Base-by-base conservation (phyloP, 73 alveolate species). In the Uronychia binucleata region DNA sequence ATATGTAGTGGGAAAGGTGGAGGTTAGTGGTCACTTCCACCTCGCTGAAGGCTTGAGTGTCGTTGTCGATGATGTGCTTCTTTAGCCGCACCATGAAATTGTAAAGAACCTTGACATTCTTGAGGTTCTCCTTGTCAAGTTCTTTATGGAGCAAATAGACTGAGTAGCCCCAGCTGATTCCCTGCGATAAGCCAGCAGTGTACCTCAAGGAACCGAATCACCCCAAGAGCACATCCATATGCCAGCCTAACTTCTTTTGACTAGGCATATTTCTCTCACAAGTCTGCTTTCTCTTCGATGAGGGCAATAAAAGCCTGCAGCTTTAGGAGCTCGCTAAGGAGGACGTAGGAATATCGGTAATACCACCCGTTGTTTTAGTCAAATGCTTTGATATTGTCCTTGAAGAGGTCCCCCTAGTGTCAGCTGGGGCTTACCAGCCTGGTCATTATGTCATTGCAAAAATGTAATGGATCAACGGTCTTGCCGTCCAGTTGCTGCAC, bases 81-180 rank as follows among this genome's bases (percentile, higher is more conserved):
- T 80, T 80, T 29, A 87, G 76, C 77, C 93, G 80, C 35, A 76
- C 59, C 82, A 80, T 80, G 34, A 80, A 59, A 58, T 80, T 80
- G 57, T 75, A 87, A 31, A 87, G 83, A 26, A 87, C 87, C 58
- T 81, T 87, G 14, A 79, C 59, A 26, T 85, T 75, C 19, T 57
- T 30, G n/a, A 87, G 31, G 46, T 81, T 87, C 11, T 87, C 93
- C 58, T 31, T 31, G 58, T 87, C 93, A 30, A 87, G 86, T 57
- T 87, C 59, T 67, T 81, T 31, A 81, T 87, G 93, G 89, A 87
- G 59, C 27, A 87, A 34, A 59, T 30, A 81, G 27, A 80, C 87
- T 28, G 93, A 87, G 75, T 87, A 87, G 13, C 93, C 93, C 93
- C 93, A 87, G 33, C 85, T 58, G n/a, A 87, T 81, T 30, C 93